phyloP scores from a whole-genome alignment of 2,329 filamentous ascomycete species.

The Penicillium paneum region DNA sequence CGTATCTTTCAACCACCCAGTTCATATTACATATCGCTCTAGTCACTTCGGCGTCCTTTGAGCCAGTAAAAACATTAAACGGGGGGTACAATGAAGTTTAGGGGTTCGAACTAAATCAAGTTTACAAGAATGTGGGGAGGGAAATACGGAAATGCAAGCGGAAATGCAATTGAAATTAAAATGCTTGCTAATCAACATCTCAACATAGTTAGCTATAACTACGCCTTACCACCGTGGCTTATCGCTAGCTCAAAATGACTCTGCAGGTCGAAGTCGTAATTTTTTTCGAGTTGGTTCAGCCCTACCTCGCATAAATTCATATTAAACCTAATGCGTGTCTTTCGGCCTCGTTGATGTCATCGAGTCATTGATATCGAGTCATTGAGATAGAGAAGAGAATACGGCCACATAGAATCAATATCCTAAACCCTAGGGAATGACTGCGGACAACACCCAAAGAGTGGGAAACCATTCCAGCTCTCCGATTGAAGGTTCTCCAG shows the following conservation, averaged over 20 bases:
- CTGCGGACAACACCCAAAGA: not conserved
- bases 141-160: constrained; percentile 1
- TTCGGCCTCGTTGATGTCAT: not conserved
- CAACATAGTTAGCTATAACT: too few species aligned
- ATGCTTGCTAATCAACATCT: not conserved
- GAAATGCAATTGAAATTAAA: not conserved
- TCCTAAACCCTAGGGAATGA: not conserved
- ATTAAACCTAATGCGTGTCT: not conserved
- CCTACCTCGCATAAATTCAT: not conserved
- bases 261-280: not conserved
- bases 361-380: not conserved
- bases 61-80: too few species aligned
- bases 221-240: not conserved
- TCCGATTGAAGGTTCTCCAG: not conserved
- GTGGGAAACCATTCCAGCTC: not conserved
- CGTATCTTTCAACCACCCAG: too few species aligned
- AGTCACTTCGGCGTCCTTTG: too few species aligned
- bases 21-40: too few species aligned
- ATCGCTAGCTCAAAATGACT: not conserved
- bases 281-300: not conserved
- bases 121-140: not conserved
- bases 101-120: not conserved
- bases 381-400: not conserved
- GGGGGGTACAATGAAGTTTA: not conserved
- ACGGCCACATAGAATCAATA: not conserved